Evolutionary conservation across 176 grass and related monocot genomes (phyloP).

Genomic region (Carex kokanica): DNA sequence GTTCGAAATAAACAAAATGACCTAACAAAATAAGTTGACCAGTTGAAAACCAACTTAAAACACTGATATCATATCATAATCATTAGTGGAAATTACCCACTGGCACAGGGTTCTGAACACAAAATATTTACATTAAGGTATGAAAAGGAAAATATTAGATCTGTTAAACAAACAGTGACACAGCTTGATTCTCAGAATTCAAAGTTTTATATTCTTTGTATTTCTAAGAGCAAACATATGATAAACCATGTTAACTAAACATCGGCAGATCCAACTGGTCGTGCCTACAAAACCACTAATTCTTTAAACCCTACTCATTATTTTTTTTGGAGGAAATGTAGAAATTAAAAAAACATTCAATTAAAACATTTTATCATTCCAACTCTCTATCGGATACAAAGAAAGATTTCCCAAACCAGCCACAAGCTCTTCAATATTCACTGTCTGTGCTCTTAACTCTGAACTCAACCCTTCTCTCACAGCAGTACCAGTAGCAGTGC

Average conservation of each 20-base stretch:
- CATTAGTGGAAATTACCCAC: not conserved
- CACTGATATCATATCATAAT: not conserved
- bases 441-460: not conserved
- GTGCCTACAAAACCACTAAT: not conserved
- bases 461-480: constrained; percentile 3
- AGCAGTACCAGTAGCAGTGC: not conserved
- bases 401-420: constrained; percentile 51
- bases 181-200: constrained; percentile 9
- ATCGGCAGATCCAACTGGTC: not conserved
- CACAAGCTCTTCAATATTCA: constrained; percentile 55
- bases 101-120: not conserved
- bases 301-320: not conserved
- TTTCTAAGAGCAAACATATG: not conserved
- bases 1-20: not conserved
- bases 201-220: not conserved
- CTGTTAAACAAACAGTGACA: not conserved
- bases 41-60: not conserved
- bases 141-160: not conserved
- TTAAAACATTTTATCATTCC: constrained; percentile 16
- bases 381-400: constrained; percentile 34
- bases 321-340: not conserved
- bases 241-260: not conserved
- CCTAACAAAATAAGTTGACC: not conserved
- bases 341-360: not conserved
- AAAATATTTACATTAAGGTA: not conserved